Base-by-base conservation (phyloP, 805 yeast genomes). In the Candida maris region DNA sequence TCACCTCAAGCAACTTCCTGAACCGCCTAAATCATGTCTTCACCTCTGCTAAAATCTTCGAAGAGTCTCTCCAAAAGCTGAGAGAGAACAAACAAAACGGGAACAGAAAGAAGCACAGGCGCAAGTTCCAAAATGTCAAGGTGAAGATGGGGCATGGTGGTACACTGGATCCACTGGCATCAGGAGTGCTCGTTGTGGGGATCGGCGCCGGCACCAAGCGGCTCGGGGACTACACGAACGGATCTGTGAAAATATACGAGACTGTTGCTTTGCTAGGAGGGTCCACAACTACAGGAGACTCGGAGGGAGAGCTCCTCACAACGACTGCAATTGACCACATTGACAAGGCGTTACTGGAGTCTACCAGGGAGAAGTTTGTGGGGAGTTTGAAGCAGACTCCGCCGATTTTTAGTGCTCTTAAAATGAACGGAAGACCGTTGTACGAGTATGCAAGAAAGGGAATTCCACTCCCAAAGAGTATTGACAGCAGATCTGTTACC, bases 91-190 rank as follows among this genome's bases (percentile, higher is more conserved):
- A 75, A 42, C 62, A 68, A 21, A 69, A 68, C 28, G 55, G 70
- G 12, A 55, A 63, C 21, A 58, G 68, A 35, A 68, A 64, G 37
- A 68, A 77, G 24, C 70, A 76, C 29, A 70, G 73, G 41, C 71
- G 75, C 36, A 73, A 75, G 39, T 66, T 73, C 19, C 64, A 71
- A 17, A 68, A 68, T 21, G 65, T 74, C 4, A 80, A 79, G 49
- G 79, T 89, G 22, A 93, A 93, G 54, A 82, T 91, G 69, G 99
- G 99, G 1, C 99, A 93, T 59, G 99, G 98, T 14, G 99, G 99
- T 7, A 93, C 99, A 0, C 67, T 93, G 25, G 99, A 93, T 54
- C 97, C 97, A 0, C 62, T 85, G 28, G 99, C 99, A 0, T 79
- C 88, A n/a, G 99, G 99, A 8, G 89, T 91, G 1, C 60, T 85